Percentiles rank a stretch among this genome's conserved stretches.
phyloP scores from a whole-genome alignment of 805 yeast genomes.

The Zygosaccharomyces gambellarensis region DNA sequence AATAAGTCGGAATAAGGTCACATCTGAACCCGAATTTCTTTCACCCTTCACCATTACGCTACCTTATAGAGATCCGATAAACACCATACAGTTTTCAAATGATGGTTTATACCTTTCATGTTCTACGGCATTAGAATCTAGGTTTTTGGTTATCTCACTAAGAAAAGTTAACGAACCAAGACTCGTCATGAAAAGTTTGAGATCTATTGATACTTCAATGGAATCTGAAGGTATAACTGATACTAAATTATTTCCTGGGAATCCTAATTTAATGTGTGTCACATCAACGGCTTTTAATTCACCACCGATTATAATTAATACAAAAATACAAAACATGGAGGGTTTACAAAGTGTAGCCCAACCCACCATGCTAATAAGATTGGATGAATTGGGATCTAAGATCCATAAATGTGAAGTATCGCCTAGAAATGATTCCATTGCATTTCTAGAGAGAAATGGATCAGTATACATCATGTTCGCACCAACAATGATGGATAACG shows the following conservation, averaged over 20 bases:
- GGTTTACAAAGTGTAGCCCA: slow-evolving; percentile 45
- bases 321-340: slow-evolving; percentile 47
- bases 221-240: slow-evolving; percentile 90
- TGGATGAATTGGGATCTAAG: slow-evolving; percentile 76
- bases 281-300: slow-evolving; percentile 60
- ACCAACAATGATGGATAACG: slow-evolving; percentile 52
- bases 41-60: slow-evolving; percentile 69
- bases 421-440: slow-evolving; percentile 83
- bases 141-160: slow-evolving; percentile 72
- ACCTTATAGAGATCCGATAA: slow-evolving; percentile 84
- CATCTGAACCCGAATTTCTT: slow-evolving; percentile 30
- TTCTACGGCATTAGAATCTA: slow-evolving; percentile 60
- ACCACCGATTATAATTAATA: slow-evolving; percentile 63
- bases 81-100: slow-evolving; percentile 64
- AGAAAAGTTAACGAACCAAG: slow-evolving; percentile 60
- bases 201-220: slow-evolving; percentile 57
- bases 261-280: slow-evolving; percentile 48
- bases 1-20: slow-evolving; percentile 23
- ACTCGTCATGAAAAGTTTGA: slow-evolving; percentile 60
- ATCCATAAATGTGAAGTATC: slow-evolving; percentile 72
- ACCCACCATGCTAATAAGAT: slow-evolving; percentile 54
- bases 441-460: slow-evolving; percentile 76
- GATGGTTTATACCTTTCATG: slow-evolving; percentile 69
- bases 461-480: slow-evolving; percentile 63
- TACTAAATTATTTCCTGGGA: slow-evolving; percentile 65